phyloP scores from a whole-genome alignment of 495 filamentous ascomycete species.

The Lepraria neglecta region DNA sequence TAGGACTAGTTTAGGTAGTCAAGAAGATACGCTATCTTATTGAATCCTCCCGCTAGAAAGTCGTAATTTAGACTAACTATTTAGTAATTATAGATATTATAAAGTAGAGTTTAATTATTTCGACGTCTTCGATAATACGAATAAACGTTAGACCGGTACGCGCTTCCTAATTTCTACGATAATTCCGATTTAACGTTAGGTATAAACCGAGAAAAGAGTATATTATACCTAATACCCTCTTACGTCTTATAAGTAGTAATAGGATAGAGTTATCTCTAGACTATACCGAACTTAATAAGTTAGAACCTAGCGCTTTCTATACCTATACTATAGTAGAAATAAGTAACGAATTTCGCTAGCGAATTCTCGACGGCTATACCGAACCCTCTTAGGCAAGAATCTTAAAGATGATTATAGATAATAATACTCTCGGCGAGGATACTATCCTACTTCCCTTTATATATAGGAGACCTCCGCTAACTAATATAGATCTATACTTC shows the following conservation, averaged over 20 bases:
- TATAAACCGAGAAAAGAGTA: slow-evolving; percentile 10
- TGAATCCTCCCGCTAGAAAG: not conserved
- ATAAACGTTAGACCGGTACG: slow-evolving; percentile 2
- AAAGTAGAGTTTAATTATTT: slow-evolving; percentile 2
- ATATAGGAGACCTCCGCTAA: not conserved
- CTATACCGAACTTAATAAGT: slow-evolving; percentile 7
- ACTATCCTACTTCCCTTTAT: slow-evolving; percentile 7
- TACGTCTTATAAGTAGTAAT: no score
- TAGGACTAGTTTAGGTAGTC: not conserved
- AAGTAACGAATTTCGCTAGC: no score
- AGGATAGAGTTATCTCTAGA: not conserved
- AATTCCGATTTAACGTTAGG: slow-evolving; percentile 4
- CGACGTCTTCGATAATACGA: not conserved
- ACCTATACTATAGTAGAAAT: no score
- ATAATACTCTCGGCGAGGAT: not conserved
- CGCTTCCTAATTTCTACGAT: not conserved
- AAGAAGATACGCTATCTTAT: slow-evolving; percentile 3
- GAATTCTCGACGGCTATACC: no score
- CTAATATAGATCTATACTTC: not conserved
- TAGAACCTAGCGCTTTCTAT: not conserved
- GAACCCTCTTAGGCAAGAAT: no score
- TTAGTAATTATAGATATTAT: slow-evolving; percentile 12
- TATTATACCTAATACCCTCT: no score
- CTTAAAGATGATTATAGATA: not conserved
- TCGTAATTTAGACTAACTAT: slow-evolving; percentile 9